Evolutionary conservation across 257 asterid genomes (phyloP).

Genomic region (Ligustrum vulgare): DNA sequence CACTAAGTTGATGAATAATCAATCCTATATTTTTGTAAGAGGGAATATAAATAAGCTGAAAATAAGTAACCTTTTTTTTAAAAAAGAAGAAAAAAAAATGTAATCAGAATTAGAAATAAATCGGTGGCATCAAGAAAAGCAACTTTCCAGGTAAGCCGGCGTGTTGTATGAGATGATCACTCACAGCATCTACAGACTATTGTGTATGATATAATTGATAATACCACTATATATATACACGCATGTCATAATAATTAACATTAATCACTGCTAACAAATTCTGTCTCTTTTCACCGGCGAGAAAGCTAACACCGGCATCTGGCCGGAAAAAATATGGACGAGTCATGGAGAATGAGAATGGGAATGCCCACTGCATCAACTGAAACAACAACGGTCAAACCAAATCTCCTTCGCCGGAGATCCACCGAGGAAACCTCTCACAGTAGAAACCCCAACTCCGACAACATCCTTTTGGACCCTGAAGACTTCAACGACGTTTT

Average conservation of each 20-base stretch:
- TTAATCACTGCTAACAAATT: constrained; percentile 15
- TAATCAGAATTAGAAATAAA: neutral
- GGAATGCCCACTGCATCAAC: constrained; percentile 50
- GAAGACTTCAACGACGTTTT: constrained; percentile 77
- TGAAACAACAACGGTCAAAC: constrained; percentile 5
- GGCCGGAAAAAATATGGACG: constrained; percentile 46
- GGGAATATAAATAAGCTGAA: neutral
- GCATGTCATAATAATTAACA: constrained; percentile 22
- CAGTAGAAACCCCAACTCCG: constrained; percentile 39
- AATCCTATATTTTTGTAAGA: too few species aligned
- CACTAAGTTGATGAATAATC: neutral
- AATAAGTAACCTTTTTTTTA: too few species aligned
- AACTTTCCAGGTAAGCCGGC: constrained; percentile 29
- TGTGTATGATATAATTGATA: neutral
- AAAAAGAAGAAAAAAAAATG: too few species aligned
- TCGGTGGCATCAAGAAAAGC: constrained; percentile 10
- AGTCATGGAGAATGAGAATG: constrained; percentile 64
- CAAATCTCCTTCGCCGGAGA: constrained; percentile 43
- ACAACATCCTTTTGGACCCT: constrained; percentile 33
- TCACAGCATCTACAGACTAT: neutral
- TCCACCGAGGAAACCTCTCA: constrained; percentile 38
- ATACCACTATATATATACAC: neutral
- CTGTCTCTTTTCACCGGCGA: constrained; percentile 18
- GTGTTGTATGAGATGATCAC: constrained; percentile 13
- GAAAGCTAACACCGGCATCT: constrained; percentile 13